These are phyloP conservation scores for Hypholoma fasciculare DNA, from an alignment of 768 basidiomycete genomes.

Conservation along the genomic window DNA sequence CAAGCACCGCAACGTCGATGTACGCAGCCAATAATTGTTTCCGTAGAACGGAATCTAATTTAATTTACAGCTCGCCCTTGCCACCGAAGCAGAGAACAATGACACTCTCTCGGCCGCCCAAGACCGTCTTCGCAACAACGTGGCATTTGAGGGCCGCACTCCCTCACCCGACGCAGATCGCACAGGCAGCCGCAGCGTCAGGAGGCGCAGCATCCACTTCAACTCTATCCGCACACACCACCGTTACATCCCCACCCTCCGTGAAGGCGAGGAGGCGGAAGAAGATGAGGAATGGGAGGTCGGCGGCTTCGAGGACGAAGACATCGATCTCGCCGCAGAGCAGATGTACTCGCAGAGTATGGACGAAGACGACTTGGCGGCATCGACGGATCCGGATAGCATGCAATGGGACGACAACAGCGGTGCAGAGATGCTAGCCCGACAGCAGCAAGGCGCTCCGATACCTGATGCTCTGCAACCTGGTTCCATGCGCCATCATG, in stretches of 20 bases:
- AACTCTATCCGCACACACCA: constrained; percentile 64
- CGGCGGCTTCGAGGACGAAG: constrained; percentile 70
- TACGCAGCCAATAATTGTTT: constrained; percentile 38
- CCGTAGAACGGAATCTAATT: constrained; percentile 8
- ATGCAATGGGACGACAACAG: constrained; percentile 83
- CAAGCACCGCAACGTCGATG: constrained; percentile 96
- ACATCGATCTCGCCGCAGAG: constrained; percentile 60
- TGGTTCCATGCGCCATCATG: constrained; percentile 29
- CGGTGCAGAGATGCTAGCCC: constrained; percentile 44
- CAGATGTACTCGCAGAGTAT: constrained; percentile 37
- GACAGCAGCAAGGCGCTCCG: constrained; percentile 18
- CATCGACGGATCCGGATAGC: constrained; percentile 66
- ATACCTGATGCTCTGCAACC: constrained; percentile 38
- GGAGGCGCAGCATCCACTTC: constrained; percentile 65
- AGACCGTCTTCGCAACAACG: constrained; percentile 54
- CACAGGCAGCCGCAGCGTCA: constrained; percentile 34
- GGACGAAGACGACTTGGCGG: constrained; percentile 30
- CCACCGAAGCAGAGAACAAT: constrained; percentile 68
- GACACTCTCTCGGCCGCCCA: constrained; percentile 47
- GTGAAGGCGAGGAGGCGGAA: constrained; percentile 78
- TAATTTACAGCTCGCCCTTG: constrained; percentile 60
- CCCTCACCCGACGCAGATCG: constrained; percentile 46
- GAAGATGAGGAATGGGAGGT: constrained; percentile 68
- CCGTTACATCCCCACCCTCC: constrained; percentile 81
- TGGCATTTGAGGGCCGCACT: constrained; percentile 48